These are phyloP conservation scores for Chiua sp. DNA, from an alignment of 1,284 basidiomycete species.

Conservation along the genomic window DNA sequence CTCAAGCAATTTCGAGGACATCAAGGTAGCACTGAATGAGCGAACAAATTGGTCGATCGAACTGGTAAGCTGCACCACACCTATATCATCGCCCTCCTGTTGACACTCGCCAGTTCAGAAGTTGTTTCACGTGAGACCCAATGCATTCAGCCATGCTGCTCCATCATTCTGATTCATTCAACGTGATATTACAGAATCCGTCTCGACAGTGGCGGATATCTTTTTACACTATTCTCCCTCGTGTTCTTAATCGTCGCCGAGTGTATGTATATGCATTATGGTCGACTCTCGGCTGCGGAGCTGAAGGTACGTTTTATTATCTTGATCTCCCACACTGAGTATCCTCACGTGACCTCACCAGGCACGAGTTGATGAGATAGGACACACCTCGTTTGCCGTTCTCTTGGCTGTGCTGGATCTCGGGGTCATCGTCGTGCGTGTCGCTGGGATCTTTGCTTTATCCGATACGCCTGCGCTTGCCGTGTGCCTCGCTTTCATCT, in stretches of 20 bases:
- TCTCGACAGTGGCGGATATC: background rate
- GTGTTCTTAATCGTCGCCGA: too few relatives aligned
- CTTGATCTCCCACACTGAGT: too few relatives aligned
- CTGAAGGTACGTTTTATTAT: background rate
- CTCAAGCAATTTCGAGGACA: background rate
- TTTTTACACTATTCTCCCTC: background rate
- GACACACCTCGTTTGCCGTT: background rate
- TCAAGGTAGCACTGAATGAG: background rate
- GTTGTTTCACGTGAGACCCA: background rate
- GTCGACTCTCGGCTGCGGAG: background rate
- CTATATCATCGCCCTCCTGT: background rate
- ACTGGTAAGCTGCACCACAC: background rate
- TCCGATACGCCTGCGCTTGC: background rate
- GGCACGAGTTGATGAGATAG: background rate
- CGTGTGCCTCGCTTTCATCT: background rate
- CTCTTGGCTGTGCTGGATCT: background rate
- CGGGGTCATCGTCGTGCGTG: background rate
- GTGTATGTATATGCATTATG: background rate
- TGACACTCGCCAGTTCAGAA: background rate
- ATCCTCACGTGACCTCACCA: too few relatives aligned
- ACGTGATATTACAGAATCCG: background rate
- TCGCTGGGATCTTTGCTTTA: background rate
- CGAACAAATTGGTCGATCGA: background rate
- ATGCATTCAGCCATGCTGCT: background rate
- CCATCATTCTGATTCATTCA: too few relatives aligned